phyloP scores from a whole-genome alignment of 2,329 filamentous ascomycete genomes.

The Xylariales sp. region DNA sequence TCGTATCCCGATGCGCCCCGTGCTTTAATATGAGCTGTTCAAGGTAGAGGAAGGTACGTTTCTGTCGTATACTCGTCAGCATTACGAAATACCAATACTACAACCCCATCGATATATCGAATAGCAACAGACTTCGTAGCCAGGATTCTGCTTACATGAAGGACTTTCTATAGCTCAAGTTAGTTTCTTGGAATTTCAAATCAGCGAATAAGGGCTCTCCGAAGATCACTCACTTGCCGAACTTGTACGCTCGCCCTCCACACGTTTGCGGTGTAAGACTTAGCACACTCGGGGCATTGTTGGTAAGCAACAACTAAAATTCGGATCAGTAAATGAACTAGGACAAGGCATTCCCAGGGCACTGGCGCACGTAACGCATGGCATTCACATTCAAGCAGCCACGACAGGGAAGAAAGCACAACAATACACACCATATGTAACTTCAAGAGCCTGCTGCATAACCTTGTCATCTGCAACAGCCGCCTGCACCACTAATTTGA shows the following conservation, averaged over 20 bases:
- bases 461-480: slow-evolving; percentile 71
- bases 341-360: background rate
- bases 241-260: slow-evolving; percentile 96
- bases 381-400: background rate
- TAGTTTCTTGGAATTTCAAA: slow-evolving; percentile 5
- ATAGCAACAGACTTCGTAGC: background rate
- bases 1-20: slow-evolving; percentile 87
- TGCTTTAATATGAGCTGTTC: slow-evolving; percentile 98
- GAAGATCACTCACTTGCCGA: slow-evolving; percentile 66
- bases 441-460: slow-evolving; percentile 94
- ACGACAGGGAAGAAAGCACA: background rate
- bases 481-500: slow-evolving; percentile 94
- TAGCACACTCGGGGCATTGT: slow-evolving; percentile 94
- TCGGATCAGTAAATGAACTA: slow-evolving; percentile 6
- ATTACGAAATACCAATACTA: background rate
- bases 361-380: background rate
- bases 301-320: slow-evolving; percentile 79
- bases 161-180: slow-evolving; percentile 71
- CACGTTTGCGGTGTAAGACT: slow-evolving; percentile 96
- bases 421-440: slow-evolving; percentile 70
- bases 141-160: slow-evolving; percentile 63
- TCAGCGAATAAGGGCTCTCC: background rate
- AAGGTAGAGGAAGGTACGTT: slow-evolving; percentile 77
- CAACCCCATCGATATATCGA: background rate
- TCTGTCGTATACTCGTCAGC: slow-evolving; percentile 53